Evolutionary conservation across 495 filamentous ascomycete genomes (phyloP).

Genomic region (Aspergillus bridgeri): DNA sequence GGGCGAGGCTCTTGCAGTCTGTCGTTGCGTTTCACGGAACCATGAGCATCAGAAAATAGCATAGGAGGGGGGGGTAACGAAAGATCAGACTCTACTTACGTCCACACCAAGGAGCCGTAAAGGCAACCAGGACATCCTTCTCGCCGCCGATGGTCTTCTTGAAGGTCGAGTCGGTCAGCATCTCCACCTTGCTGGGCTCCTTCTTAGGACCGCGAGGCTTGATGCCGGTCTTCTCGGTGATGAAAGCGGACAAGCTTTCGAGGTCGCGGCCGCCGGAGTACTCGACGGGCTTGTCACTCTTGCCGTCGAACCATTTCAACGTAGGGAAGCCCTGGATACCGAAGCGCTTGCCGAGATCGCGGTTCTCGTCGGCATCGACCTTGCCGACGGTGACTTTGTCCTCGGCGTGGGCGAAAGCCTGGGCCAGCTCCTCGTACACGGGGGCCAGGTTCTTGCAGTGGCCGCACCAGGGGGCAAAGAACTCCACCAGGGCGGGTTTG

Average conservation of each 20-base stretch:
- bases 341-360: constrained; percentile 75
- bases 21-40: constrained; percentile 9
- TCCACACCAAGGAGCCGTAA: constrained; percentile 96
- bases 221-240: constrained; percentile 83
- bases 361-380: constrained; percentile 91
- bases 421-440: constrained; percentile 88
- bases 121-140: constrained; percentile 91
- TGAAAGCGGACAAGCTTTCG: constrained; percentile 76
- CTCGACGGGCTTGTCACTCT: constrained; percentile 80
- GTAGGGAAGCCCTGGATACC: constrained; percentile 94
- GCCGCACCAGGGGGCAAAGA: constrained; percentile 99
- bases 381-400: constrained; percentile 90
- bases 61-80: constrained; percentile 2
- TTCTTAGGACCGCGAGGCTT: constrained; percentile 69
- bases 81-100: constrained; percentile 59
- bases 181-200: constrained; percentile 68
- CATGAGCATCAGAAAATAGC: constrained; percentile 1
- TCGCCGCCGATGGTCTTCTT: constrained; percentile 73
- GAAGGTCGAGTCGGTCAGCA: constrained; percentile 78
- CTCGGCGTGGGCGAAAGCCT: constrained; percentile 63
- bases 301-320: constrained; percentile 97
- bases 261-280: constrained; percentile 86
- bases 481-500: constrained; percentile 96
- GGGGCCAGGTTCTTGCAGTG: constrained; percentile 98
- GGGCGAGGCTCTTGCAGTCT: constrained; percentile 97